These are phyloP conservation scores for Thymus mandschuricus DNA, from an alignment of 257 asterid genomes.

Conservation along the genomic window DNA sequence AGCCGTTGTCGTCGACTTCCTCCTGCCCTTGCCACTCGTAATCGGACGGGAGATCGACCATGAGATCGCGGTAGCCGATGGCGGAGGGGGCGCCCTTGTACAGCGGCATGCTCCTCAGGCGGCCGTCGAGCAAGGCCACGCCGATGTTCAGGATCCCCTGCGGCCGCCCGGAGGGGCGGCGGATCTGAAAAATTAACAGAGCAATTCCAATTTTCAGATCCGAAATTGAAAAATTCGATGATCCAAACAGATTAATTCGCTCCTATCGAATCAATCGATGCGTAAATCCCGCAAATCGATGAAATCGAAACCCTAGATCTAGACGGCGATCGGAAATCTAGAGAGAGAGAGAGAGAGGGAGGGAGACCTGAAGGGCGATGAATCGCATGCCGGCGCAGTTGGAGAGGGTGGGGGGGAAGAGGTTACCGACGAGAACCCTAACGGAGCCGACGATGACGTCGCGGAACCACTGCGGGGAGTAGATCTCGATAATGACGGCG, in stretches of 20 bases:
- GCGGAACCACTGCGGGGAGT: slow-evolving; percentile 55
- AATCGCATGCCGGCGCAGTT: slow-evolving; percentile 67
- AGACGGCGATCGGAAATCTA: not conserved
- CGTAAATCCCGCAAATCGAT: not conserved
- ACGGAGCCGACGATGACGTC: slow-evolving; percentile 66
- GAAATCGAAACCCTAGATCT: not conserved
- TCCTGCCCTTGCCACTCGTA: slow-evolving; percentile 13
- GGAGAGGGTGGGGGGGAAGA: slow-evolving; percentile 52
- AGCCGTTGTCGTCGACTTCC: not conserved
- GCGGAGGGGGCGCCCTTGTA: slow-evolving; percentile 51
- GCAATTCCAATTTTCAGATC: not conserved
- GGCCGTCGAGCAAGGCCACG: slow-evolving; percentile 71
- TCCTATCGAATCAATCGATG: too few relatives aligned
- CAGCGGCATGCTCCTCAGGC: slow-evolving; percentile 83
- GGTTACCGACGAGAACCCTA: slow-evolving; percentile 74
- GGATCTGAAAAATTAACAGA: slow-evolving; percentile 50
- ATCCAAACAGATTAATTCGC: not conserved
- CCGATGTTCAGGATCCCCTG: slow-evolving; percentile 90
- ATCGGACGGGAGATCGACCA: slow-evolving; percentile 43
- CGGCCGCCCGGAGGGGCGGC: slow-evolving; percentile 91
- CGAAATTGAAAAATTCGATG: not conserved
- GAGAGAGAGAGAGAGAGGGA: not conserved
- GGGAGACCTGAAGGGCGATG: slow-evolving; percentile 75
- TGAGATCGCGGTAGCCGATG: slow-evolving; percentile 54
- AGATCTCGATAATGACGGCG: slow-evolving; percentile 70